Evolutionary conservation across 306 rosid species (phyloP).

Genomic region (Medicago ruthenica): DNA sequence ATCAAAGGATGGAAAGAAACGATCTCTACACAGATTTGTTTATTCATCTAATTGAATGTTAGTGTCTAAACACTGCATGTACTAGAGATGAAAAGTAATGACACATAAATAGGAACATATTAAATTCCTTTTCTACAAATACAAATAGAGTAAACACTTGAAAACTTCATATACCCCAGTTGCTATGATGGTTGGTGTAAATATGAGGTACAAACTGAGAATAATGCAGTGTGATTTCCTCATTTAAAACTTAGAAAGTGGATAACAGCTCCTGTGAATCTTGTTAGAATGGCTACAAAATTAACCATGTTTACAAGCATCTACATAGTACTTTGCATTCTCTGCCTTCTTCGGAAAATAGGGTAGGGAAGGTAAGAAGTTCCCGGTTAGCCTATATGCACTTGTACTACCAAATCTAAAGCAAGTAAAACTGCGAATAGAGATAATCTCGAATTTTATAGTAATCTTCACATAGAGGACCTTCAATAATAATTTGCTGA

Average conservation of each 20-base stretch:
- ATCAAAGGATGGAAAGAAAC: neutral
- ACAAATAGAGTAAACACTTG: neutral
- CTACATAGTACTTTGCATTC: neutral
- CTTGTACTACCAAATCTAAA: constrained; percentile 45
- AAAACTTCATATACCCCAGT: constrained; percentile 5
- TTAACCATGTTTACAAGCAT: constrained; percentile 22
- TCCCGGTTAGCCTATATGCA: constrained; percentile 34
- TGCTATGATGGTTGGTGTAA: constrained; percentile 23
- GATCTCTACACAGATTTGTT: neutral
- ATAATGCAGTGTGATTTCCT: constrained; percentile 26
- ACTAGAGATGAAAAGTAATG: neutral
- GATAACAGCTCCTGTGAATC: constrained; percentile 16
- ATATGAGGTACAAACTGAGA: constrained; percentile 6
- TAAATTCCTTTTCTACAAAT: constrained; percentile 36
- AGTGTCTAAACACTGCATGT: neutral
- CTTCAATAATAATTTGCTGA: constrained; percentile 91
- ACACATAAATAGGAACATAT: constrained; percentile 14
- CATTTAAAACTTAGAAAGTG: neutral
- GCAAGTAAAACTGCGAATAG: constrained; percentile 84
- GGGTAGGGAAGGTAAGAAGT: constrained; percentile 22
- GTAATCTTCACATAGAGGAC: constrained; percentile 89
- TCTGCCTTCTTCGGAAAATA: constrained; percentile 20
- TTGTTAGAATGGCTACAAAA: constrained; percentile 1
- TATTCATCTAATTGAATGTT: neutral
- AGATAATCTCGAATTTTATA: constrained; percentile 82